Base-by-base conservation (phyloP, 345 rosid genomes). In the Bruguiera parviflora region DNA sequence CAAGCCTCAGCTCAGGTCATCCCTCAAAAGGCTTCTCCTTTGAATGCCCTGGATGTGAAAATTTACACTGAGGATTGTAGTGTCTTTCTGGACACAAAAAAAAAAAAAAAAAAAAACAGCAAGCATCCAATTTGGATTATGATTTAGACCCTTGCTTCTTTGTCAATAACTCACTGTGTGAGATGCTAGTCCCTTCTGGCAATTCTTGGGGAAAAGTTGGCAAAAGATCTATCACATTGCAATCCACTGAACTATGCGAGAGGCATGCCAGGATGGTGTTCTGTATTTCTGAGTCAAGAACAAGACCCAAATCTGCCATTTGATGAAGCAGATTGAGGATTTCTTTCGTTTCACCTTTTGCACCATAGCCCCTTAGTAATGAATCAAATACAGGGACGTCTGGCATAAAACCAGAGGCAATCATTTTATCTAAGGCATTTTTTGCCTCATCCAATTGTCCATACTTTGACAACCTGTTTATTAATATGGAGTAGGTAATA, bases 361-460 rank as follows among this genome's bases (percentile, higher is more conserved):
- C 71, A 63, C 80, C 64, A 58, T 81, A 78, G 66, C 80, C 81
- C 80, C 79, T 87, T 76, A 90, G 69, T 67, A 90, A 82, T 55
- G 86, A 86, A 72, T 90, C 91, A 73, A 75, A 82, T 31, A 82
- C 75, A 69, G 63, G 60, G 33, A 70, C 71, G 67, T 75, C 81
- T 24, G 92, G 88, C 71, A 56, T 74, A 70, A 79, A 67, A 59
- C 96, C 96, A 22, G 75, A 74, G 32, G 82, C 82, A 64, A 86
- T 71, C 92, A 89, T 84, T 72, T 73, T 78, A 61, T 89, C 87
- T 63, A 82, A 82, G 57, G 63, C 63, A 59, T 75, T 39, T 69
- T 75, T 83, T 13, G 92, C 91, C 73, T 87, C 84, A 55, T 82
- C 85, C 66, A 84, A 28, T 65, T 61, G 72, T 64, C 91, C 92